Evolutionary conservation across 1,139 yeast species (phyloP).

Genomic region (Yamadazyma dushanensis): DNA sequence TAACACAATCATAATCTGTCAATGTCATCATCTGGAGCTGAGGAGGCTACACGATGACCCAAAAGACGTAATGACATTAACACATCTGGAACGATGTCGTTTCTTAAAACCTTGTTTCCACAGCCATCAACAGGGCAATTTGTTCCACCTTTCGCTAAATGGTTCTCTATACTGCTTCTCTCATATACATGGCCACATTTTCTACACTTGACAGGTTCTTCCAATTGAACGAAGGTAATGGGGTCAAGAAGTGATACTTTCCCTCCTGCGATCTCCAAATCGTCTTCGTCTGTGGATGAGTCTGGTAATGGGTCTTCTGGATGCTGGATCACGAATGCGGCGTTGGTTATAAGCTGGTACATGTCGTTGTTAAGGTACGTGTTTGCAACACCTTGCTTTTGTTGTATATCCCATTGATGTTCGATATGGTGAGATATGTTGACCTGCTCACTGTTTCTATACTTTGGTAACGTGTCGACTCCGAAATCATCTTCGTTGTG

Average conservation of each 20-base stretch:
- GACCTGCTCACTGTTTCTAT: conserved; percentile 12
- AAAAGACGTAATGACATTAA: conserved; percentile 52
- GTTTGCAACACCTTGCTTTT: conserved; percentile 4
- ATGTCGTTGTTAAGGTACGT: conserved; percentile 12
- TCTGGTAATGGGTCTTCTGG: conserved; percentile 48
- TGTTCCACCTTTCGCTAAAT: conserved; percentile 20
- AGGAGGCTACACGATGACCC: conserved; percentile 16
- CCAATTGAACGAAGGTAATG: conserved; percentile 51
- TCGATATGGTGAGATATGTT: conserved; percentile 12
- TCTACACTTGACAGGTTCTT: conserved; percentile 52
- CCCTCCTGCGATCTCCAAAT: conserved; percentile 66
- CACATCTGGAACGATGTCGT: conserved; percentile 41
- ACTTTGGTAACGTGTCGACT: conserved; percentile 22
- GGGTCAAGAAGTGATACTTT: conserved; percentile 66
- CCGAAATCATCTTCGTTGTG: conserved; percentile 21
- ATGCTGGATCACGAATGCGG: conserved; percentile 29
- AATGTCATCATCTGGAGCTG: conserved; percentile 5
- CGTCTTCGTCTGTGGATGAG: conserved; percentile 49
- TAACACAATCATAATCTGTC: conserved; percentile 5
- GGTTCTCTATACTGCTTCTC: conserved; percentile 36
- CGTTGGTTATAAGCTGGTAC: conserved; percentile 27
- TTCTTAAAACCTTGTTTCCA: conserved; percentile 23
- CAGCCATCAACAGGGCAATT: conserved; percentile 55
- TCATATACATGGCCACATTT: conserved; percentile 67
- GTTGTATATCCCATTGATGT: conserved; percentile 7